Evolutionary conservation across 352 stramenopile genomes (phyloP).

Genomic region (Discostella stelligera): DNA sequence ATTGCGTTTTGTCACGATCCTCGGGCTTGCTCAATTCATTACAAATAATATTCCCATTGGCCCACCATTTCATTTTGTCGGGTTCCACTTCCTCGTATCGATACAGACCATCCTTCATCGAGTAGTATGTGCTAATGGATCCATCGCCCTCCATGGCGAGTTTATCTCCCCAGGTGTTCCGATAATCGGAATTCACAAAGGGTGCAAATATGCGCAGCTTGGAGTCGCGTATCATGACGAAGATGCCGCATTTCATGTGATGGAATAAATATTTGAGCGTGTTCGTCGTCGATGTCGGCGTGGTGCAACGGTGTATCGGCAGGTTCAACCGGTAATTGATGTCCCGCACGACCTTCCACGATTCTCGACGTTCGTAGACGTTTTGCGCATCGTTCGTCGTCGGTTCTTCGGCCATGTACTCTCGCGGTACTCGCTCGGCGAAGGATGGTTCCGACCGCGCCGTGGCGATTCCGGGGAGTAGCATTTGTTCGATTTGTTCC

Average conservation of each 20-base stretch:
- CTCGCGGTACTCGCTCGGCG: slow-evolving; percentile 51
- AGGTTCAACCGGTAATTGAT: slow-evolving; percentile 88
- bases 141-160: slow-evolving; percentile 90
- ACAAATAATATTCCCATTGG: slow-evolving; percentile 97
- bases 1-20: slow-evolving; percentile 89
- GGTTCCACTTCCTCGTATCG: slow-evolving; percentile 81
- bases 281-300: slow-evolving; percentile 88
- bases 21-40: slow-evolving; percentile 91
- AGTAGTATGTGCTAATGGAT: slow-evolving; percentile 90
- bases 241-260: slow-evolving; percentile 98
- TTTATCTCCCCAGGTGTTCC: slow-evolving; percentile 93
- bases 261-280: slow-evolving; percentile 97
- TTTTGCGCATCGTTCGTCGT: slow-evolving; percentile 48
- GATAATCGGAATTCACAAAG: slow-evolving; percentile 95
- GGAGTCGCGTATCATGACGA: slow-evolving; percentile 95
- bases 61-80: slow-evolving; percentile 94
- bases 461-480: slow-evolving; percentile 74
- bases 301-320: slow-evolving; percentile 89
- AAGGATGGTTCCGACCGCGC: slow-evolving; percentile 66
- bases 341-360: slow-evolving; percentile 55
- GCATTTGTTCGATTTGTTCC: slow-evolving; percentile 78
- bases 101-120: slow-evolving; percentile 80
- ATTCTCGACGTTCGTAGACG: slow-evolving; percentile 68
- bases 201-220: slow-evolving; percentile 95
- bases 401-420: slow-evolving; percentile 57